A percentile compares a stretch with the other conserved stretches of the same genome.
Conservation (phyloP, 1,284 basidiomycete genomes). For the Ceratobasidium sp. region DNA sequence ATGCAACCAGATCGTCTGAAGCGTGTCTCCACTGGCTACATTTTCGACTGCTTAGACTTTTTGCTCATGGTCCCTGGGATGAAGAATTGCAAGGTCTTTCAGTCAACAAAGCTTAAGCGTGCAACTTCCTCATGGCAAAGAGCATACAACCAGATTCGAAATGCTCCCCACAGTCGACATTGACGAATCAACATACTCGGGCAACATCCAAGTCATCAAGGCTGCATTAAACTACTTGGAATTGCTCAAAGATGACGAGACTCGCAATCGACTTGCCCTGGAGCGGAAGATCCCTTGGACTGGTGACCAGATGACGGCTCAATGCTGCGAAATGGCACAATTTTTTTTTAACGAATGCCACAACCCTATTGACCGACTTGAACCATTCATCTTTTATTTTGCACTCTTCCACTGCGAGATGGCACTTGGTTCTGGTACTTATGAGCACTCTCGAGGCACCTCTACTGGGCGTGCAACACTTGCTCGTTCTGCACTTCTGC, state of each 20-base stretch:
- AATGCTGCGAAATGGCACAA: background rate
- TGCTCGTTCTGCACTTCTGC: background rate
- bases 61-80: background rate
- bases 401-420: background rate
- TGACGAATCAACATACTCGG: background rate
- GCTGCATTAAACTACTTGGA: background rate
- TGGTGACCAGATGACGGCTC: slow-evolving; percentile 7
- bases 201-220: background rate
- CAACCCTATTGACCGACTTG: background rate
- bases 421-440: background rate
- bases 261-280: background rate
- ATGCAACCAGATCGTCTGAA: no score
- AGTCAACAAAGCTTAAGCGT: background rate
- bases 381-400: background rate
- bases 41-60: no score
- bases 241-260: background rate
- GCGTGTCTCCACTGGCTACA: no score
- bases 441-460: background rate
- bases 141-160: background rate
- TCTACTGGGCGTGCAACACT: background rate
- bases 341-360: background rate
- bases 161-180: background rate
- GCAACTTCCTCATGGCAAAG: slow-evolving; percentile 1
- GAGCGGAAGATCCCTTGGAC: background rate
- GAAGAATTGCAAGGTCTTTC: background rate